Evolutionary conservation across 495 filamentous ascomycete genomes (phyloP).

Genomic region (Xylaria intraflava): DNA sequence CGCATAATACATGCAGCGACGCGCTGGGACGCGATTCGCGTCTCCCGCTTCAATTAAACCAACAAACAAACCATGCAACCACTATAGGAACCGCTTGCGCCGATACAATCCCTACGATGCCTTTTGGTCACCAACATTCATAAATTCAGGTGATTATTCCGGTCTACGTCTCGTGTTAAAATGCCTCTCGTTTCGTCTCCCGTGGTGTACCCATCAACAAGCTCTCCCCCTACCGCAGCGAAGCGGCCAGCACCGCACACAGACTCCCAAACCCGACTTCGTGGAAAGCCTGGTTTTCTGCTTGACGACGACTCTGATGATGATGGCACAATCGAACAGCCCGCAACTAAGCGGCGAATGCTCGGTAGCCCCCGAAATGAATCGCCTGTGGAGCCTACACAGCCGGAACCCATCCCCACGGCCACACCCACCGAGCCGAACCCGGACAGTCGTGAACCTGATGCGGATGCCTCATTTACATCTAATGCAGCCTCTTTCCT

Average conservation of each 20-base stretch:
- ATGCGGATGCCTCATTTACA: constrained; percentile 1
- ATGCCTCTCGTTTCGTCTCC: constrained; percentile 63
- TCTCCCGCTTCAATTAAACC: constrained; percentile 9
- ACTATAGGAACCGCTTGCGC: background rate
- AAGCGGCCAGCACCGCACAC: constrained; percentile 42
- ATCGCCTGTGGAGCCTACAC: constrained; percentile 1
- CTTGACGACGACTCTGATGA: constrained; percentile 32
- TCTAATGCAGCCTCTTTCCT: constrained; percentile 18
- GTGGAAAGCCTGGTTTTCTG: constrained; percentile 36
- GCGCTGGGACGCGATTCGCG: constrained; percentile 5
- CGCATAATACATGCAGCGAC: background rate
- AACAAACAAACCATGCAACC: background rate
- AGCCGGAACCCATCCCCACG: constrained; percentile 14
- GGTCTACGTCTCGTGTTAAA: constrained; percentile 17
- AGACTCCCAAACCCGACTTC: constrained; percentile 31
- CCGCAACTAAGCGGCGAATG: constrained; percentile 25
- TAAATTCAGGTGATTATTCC: background rate
- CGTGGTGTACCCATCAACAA: constrained; percentile 45
- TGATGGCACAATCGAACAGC: constrained; percentile 14
- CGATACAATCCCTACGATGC: background rate
- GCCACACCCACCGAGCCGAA: background rate
- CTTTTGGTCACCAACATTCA: background rate
- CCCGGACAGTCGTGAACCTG: background rate
- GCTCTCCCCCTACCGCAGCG: constrained; percentile 42
- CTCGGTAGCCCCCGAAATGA: constrained; percentile 14